phyloP scores from a whole-genome alignment of 176 grass and related monocot genomes.

The Tillandsia fasciculata region DNA sequence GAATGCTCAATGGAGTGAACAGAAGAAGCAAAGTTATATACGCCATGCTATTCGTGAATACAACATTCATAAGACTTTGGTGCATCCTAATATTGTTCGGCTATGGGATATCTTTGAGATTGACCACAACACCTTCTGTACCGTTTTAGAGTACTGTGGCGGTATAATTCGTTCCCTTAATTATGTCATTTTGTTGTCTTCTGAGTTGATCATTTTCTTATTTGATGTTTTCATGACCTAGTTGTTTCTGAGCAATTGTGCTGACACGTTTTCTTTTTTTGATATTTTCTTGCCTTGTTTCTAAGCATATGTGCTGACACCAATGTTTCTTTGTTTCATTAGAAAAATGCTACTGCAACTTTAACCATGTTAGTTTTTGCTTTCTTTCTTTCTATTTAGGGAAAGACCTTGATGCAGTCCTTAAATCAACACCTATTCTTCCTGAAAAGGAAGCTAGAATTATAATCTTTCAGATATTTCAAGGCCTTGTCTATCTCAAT shows the following conservation, averaged over 20 bases:
- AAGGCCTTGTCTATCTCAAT: conserved; percentile 95
- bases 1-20: conserved; percentile 95
- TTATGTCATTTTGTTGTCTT: neutral
- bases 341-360: neutral
- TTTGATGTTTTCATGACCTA: neutral
- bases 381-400: conserved; percentile 45
- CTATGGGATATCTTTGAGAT: conserved; percentile 99
- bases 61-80: conserved; percentile 98
- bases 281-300: neutral
- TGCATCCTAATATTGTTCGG: conserved; percentile 92
- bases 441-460: conserved; percentile 98
- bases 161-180: conserved; percentile 41
- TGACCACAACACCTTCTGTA: conserved; percentile 98
- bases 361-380: neutral
- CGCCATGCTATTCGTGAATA: conserved; percentile 97
- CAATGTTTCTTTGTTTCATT: neutral
- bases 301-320: neutral
- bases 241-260: too few species aligned
- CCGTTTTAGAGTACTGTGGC: conserved; percentile 93
- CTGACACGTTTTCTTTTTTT: too few species aligned
- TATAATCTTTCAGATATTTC: conserved; percentile 99
- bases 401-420: conserved; percentile 96
- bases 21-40: conserved; percentile 98
- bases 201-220: neutral
- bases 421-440: conserved; percentile 91